These are phyloP conservation scores for Ogataea hybrid DNA, from an alignment of 1,139 yeast genomes.

Conservation along the genomic window DNA sequence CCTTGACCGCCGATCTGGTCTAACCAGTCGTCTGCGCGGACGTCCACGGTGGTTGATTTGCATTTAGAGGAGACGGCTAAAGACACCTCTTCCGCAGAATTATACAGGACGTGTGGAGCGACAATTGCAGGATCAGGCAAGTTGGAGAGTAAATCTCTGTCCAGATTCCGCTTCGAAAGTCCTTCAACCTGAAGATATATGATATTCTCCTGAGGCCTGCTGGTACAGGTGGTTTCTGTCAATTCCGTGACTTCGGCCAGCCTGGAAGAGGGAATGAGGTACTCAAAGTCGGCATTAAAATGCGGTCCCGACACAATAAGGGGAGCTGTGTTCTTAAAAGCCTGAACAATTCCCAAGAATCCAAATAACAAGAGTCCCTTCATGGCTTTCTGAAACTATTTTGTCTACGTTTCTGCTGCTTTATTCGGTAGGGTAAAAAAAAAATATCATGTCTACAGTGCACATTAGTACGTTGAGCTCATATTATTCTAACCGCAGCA, in stretches of 20 bases:
- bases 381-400: conserved; percentile 6
- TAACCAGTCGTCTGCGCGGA: conserved; percentile 13
- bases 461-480: conserved; percentile 3
- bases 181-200: conserved; percentile 22
- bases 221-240: conserved; percentile 8
- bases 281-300: conserved; percentile 9
- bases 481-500: not conserved
- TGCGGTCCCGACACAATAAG: conserved; percentile 21
- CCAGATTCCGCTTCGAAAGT: conserved; percentile 15
- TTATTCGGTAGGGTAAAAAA: conserved; percentile 8
- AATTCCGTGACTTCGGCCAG: conserved; percentile 8
- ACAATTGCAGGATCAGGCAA: conserved; percentile 8
- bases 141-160: conserved; percentile 6
- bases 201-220: conserved; percentile 8
- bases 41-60: conserved; percentile 5
- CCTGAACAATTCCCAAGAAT: conserved; percentile 11
- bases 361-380: conserved; percentile 7
- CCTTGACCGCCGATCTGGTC: conserved; percentile 5
- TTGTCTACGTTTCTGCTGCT: conserved; percentile 12
- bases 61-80: conserved; percentile 14
- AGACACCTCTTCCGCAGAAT: conserved; percentile 1
- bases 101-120: conserved; percentile 25
- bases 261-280: conserved; percentile 6
- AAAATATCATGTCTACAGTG: conserved; percentile 1
- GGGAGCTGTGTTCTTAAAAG: conserved; percentile 29